phyloP scores from a whole-genome alignment of 2,329 filamentous ascomycete genomes.

The Fusarium bactridioides region DNA sequence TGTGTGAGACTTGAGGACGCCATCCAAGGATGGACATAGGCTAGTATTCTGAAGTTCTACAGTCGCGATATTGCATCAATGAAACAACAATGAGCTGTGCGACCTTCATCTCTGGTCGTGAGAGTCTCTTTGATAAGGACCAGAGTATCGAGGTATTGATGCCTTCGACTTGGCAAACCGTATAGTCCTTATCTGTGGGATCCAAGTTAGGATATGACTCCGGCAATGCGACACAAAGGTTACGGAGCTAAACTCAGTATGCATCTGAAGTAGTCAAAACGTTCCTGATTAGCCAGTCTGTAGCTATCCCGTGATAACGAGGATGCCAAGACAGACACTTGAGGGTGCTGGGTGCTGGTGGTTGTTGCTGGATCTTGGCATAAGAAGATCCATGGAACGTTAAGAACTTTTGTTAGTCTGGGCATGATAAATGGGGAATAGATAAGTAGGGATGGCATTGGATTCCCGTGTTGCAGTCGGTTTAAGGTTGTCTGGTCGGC shows the following conservation, averaged over 20 bases:
- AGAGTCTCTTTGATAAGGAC: background rate
- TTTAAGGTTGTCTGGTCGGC: background rate
- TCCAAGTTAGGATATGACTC: constrained; percentile 22
- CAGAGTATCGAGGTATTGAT: background rate
- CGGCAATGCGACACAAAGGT: constrained; percentile 12
- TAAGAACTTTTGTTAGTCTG: constrained; percentile 36
- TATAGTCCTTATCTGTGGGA: constrained; percentile 19
- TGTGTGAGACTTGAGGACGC: background rate
- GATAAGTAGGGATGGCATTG: constrained; percentile 14
- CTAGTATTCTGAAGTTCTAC: background rate
- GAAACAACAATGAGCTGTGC: background rate
- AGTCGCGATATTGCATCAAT: background rate
- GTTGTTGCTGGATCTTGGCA: constrained; percentile 17
- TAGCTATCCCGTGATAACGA: constrained; percentile 27
- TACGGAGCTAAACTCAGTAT: constrained; percentile 15
- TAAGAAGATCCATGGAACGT: background rate
- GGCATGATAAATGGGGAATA: constrained; percentile 24
- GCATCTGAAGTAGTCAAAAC: background rate
- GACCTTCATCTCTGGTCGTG: background rate
- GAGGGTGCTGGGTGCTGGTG: background rate
- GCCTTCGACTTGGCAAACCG: constrained; percentile 6
- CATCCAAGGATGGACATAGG: background rate
- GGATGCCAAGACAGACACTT: constrained; percentile 20
- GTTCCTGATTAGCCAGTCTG: constrained; percentile 14
- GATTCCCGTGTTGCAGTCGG: background rate